These are phyloP conservation scores for Botryococcus braunii DNA, from an alignment of 163 green algal species.

Conservation along the genomic window DNA sequence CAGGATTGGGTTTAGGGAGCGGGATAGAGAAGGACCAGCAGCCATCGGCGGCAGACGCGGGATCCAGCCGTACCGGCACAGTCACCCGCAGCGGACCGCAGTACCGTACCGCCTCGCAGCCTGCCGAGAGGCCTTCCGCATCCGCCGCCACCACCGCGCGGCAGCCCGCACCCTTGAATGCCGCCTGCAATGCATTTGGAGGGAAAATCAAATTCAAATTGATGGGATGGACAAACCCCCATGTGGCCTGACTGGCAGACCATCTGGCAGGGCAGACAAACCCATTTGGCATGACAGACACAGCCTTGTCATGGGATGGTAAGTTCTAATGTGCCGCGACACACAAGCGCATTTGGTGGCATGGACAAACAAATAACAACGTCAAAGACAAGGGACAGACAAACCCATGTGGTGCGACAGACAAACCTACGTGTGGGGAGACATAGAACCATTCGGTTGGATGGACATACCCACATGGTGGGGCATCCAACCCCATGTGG, in stretches of 20 bases:
- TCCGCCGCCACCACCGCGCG: slow-evolving; percentile 42
- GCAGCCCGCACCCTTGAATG: slow-evolving; percentile 38
- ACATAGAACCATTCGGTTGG: too few relatives aligned
- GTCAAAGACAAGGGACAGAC: too few relatives aligned
- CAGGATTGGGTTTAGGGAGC: slow-evolving; percentile 43
- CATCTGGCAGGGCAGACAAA: too few relatives aligned
- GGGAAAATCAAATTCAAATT: neutral
- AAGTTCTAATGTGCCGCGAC: too few relatives aligned
- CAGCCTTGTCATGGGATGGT: too few relatives aligned
- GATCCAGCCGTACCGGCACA: slow-evolving; percentile 25
- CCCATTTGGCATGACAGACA: too few relatives aligned
- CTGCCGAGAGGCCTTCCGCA: slow-evolving; percentile 24
- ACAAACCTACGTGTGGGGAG: too few relatives aligned
- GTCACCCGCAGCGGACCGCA: slow-evolving; percentile 46
- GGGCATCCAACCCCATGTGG: too few relatives aligned
- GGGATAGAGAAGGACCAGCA: slow-evolving; percentile 42
- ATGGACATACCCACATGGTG: too few relatives aligned
- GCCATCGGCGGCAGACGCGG: slow-evolving; percentile 33
- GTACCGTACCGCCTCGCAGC: slow-evolving; percentile 42
- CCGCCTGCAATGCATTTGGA: slow-evolving; percentile 19
- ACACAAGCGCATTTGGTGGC: too few relatives aligned
- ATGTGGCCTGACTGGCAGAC: neutral
- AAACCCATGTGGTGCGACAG: too few relatives aligned
- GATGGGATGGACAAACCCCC: neutral
- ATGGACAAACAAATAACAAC: too few relatives aligned